These are phyloP conservation scores for Thraustochytrium striatum DNA, from an alignment of 352 stramenopile genomes.

Conservation along the genomic window DNA sequence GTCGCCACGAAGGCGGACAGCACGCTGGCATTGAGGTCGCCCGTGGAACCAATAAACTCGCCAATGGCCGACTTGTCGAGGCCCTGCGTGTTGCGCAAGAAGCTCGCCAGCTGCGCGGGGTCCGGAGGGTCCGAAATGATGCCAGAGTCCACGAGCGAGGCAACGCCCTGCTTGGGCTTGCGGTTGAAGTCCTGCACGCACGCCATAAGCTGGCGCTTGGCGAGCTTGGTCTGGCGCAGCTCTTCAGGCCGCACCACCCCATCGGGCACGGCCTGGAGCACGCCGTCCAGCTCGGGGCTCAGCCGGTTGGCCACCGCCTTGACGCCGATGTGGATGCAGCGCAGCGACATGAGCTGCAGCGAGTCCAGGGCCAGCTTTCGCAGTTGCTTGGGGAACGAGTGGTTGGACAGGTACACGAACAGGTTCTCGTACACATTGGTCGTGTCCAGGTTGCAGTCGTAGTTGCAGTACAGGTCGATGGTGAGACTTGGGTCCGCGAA, in stretches of 20 bases:
- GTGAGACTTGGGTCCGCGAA: slow-evolving; percentile 42
- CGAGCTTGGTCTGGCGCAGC: background rate
- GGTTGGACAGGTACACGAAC: slow-evolving; percentile 40
- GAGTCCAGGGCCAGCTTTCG: slow-evolving; percentile 32
- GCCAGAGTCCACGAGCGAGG: background rate
- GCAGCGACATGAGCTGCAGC: slow-evolving; percentile 43
- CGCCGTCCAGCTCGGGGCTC: background rate
- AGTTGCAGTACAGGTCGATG: slow-evolving; percentile 48
- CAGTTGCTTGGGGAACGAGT: slow-evolving; percentile 37
- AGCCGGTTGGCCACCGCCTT: background rate
- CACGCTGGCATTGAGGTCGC: slow-evolving; percentile 73
- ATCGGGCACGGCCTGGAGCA: background rate
- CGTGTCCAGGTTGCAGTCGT: slow-evolving; percentile 41
- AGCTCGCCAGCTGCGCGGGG: background rate
- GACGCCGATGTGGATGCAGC: slow-evolving; percentile 36
- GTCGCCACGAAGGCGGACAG: slow-evolving; percentile 92
- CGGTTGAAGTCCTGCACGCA: slow-evolving; percentile 38
- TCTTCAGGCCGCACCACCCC: slow-evolving; percentile 4
- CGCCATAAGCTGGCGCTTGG: background rate
- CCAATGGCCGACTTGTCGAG: slow-evolving; percentile 58
- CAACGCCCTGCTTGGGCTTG: slow-evolving; percentile 27
- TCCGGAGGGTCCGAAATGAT: slow-evolving; percentile 7
- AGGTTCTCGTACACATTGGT: slow-evolving; percentile 37
- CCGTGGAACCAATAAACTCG: slow-evolving; percentile 93
- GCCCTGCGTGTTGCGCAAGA: slow-evolving; percentile 20